These are phyloP conservation scores for Lanmaoa pseudosensibilis DNA, from an alignment of 768 basidiomycete genomes.

Conservation along the genomic window DNA sequence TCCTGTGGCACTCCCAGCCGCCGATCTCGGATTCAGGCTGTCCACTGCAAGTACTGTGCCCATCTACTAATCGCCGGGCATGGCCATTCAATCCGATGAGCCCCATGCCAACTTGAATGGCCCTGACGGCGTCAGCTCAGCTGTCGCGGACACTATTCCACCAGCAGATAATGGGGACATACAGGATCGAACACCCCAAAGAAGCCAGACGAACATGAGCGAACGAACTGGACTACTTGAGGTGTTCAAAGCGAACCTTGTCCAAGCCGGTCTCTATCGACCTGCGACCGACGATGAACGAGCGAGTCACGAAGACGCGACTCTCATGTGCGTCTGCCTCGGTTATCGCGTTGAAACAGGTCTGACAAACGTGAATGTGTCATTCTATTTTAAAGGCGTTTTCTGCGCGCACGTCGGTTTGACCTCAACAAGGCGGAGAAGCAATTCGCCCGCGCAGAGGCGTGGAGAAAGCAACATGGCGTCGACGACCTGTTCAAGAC, in stretches of 20 bases:
- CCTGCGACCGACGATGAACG: slow-evolving; percentile 31
- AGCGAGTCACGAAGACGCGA: slow-evolving; percentile 64
- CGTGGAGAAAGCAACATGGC: slow-evolving; percentile 64
- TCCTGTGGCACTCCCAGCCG: no score
- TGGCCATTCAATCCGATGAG: slow-evolving; percentile 9
- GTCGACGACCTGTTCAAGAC: slow-evolving; percentile 63
- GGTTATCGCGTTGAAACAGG: not conserved
- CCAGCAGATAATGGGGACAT: not conserved
- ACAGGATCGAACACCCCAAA: not conserved
- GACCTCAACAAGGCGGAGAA: slow-evolving; percentile 60
- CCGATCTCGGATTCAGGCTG: no score
- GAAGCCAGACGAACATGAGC: not conserved
- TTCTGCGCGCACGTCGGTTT: slow-evolving; percentile 77
- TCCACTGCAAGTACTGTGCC: not conserved
- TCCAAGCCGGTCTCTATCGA: slow-evolving; percentile 51
- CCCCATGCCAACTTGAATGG: not conserved
- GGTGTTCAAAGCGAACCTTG: slow-evolving; percentile 54
- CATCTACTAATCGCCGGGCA: not conserved
- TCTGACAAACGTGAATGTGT: no score
- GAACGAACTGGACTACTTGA: slow-evolving; percentile 29
- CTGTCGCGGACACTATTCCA: not conserved
- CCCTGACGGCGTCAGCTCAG: not conserved
- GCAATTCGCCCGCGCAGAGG: slow-evolving; percentile 67
- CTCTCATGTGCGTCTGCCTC: slow-evolving; percentile 54
- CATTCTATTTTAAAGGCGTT: no score